Evolutionary conservation across 1,284 basidiomycete species (phyloP).

Genomic region (Vanrija pseudolonga): DNA sequence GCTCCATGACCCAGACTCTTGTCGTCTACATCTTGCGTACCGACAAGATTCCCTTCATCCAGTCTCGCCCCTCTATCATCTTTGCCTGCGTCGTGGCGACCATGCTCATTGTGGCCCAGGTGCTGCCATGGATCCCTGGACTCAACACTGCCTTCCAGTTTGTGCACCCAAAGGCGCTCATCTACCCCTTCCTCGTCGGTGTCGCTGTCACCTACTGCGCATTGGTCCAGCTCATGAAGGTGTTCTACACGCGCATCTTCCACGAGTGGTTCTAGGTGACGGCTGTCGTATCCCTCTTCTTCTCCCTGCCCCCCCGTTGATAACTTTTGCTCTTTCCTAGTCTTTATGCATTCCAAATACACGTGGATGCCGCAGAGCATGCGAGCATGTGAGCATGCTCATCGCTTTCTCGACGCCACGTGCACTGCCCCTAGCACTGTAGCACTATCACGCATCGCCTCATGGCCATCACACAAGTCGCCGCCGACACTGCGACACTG

Average conservation of each 20-base stretch:
- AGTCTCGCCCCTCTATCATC: neutral
- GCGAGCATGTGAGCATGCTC: too few relatives aligned
- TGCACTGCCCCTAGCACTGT: too few relatives aligned
- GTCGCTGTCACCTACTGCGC: neutral
- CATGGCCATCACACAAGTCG: too few relatives aligned
- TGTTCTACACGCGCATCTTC: neutral
- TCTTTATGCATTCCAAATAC: too few relatives aligned
- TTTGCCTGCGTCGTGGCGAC: neutral
- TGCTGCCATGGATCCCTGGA: neutral
- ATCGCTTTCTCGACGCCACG: too few relatives aligned
- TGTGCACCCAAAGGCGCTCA: neutral
- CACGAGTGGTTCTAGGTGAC: slow-evolving; percentile 38
- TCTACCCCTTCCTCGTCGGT: slow-evolving; percentile 1
- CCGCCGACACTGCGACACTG: too few relatives aligned
- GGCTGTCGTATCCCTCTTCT: slow-evolving; percentile 56
- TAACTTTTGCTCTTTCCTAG: too few relatives aligned
- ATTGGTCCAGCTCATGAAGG: neutral
- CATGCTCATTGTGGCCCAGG: neutral
- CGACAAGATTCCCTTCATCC: neutral
- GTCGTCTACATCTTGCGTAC: neutral
- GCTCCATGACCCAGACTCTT: neutral
- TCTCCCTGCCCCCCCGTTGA: too few relatives aligned
- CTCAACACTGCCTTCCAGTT: neutral
- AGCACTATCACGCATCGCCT: too few relatives aligned
- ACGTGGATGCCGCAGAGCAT: too few relatives aligned